These are phyloP conservation scores for Oxalis stricta DNA, from an alignment of 441 rosid genomes.

Conservation along the genomic window DNA sequence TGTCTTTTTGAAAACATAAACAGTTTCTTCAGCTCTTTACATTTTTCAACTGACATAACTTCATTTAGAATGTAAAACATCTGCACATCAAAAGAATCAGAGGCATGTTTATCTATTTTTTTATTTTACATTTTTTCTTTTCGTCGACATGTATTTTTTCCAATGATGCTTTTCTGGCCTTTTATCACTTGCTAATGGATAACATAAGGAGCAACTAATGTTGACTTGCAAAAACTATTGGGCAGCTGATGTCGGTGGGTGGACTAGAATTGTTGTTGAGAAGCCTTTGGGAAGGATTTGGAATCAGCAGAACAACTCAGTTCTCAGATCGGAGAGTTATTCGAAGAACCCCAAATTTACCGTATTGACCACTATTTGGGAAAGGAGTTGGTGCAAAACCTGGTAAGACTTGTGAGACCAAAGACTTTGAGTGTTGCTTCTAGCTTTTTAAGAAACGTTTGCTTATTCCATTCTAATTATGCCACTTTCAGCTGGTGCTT, in stretches of 20 bases:
- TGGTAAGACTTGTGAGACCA: slow-evolving; percentile 40
- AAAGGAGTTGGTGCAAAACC: slow-evolving; percentile 92
- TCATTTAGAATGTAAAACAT: no score
- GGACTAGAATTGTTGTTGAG: slow-evolving; percentile 97
- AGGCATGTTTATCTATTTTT: not conserved
- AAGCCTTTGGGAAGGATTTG: slow-evolving; percentile 91
- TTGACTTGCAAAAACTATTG: slow-evolving; percentile 1
- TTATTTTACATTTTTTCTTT: no score
- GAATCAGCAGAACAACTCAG: slow-evolving; percentile 78
- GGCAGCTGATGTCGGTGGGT: slow-evolving; percentile 83
- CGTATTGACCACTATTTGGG: slow-evolving; percentile 97
- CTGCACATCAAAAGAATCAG: no score
- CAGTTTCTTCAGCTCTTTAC: no score
- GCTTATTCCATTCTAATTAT: slow-evolving; percentile 10
- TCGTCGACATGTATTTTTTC: not conserved
- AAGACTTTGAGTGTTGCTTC: not conserved
- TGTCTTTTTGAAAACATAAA: not conserved
- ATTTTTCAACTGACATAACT: no score
- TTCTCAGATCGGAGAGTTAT: slow-evolving; percentile 77
- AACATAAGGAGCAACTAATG: not conserved
- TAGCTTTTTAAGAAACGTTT: slow-evolving; percentile 9
- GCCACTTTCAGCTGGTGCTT: slow-evolving; percentile 64
- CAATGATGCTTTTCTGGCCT: slow-evolving; percentile 4
- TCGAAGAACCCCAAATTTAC: slow-evolving; percentile 82
- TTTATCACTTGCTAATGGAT: not conserved